Conservation (phyloP, 257 asterid genomes). For the Sherardia arvensis region DNA sequence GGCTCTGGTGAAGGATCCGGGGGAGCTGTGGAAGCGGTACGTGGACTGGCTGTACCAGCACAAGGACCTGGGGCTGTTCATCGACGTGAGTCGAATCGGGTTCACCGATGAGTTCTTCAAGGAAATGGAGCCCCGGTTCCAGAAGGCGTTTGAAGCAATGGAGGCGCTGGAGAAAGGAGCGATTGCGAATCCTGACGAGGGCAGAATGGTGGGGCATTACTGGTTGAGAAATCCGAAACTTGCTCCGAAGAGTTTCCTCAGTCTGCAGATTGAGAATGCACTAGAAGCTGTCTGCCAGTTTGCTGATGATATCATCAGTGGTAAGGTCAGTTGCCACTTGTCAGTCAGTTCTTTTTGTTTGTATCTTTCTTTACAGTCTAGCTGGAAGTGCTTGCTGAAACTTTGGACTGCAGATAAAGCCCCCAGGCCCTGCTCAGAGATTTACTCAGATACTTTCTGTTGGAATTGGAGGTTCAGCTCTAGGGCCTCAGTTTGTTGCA, state of each 20-base stretch:
- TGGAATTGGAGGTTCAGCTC: conserved; percentile 99
- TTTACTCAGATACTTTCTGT: conserved; percentile 93
- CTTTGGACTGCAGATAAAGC: conserved; percentile 50
- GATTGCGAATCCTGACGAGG: conserved; percentile 95
- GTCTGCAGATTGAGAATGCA: conserved; percentile 59
- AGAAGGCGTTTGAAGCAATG: conserved; percentile 71
- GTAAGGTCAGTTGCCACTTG: conserved; percentile 63
- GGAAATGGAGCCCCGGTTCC: conserved; percentile 84
- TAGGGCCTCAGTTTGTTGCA: conserved; percentile 98
- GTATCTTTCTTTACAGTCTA: conserved; percentile 8
- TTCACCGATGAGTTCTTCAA: conserved; percentile 56
- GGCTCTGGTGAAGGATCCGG: conserved; percentile 47
- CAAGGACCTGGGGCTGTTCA: conserved; percentile 79
- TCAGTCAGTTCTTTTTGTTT: not conserved
- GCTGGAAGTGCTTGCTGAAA: conserved; percentile 1
- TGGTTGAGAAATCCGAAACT: conserved; percentile 79
- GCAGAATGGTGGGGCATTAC: conserved; percentile 97
- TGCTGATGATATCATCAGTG: conserved; percentile 79
- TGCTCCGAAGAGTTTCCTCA: conserved; percentile 62
- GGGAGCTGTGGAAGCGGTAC: conserved; percentile 70
- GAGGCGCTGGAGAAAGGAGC: conserved; percentile 86
- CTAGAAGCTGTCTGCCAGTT: conserved; percentile 56
- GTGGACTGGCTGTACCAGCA: conserved; percentile 96
- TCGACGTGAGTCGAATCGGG: conserved; percentile 92
- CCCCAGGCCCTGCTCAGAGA: conserved; percentile 41